phyloP scores from a whole-genome alignment of 257 asterid genomes.

The Przewalskia tangutica region DNA sequence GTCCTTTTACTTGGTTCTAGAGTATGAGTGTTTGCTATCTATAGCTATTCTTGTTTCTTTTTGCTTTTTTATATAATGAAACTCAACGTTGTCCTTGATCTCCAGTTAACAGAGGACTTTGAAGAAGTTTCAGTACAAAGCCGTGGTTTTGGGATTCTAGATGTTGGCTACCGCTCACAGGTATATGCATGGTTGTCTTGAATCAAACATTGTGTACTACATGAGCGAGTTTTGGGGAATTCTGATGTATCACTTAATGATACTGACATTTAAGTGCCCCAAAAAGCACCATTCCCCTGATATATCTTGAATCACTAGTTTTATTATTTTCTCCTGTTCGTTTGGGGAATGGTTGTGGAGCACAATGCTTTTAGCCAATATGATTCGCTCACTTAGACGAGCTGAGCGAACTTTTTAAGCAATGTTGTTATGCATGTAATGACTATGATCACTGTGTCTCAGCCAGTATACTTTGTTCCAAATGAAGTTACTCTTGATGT shows the following conservation, averaged over 20 bases:
- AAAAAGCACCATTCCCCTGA: not conserved
- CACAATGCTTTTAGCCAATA: not conserved
- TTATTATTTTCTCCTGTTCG: not conserved
- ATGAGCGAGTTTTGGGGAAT: not conserved
- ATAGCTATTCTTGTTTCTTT: not conserved
- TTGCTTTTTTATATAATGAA: not conserved
- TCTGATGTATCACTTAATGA: not conserved
- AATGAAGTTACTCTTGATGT: not conserved
- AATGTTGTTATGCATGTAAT: not conserved
- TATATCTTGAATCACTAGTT: not conserved
- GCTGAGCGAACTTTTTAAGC: not conserved
- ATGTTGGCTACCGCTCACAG: conserved; percentile 78
- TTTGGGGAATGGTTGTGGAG: not conserved
- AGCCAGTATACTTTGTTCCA: not conserved
- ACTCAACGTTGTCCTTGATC: not conserved
- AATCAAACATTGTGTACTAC: not conserved
- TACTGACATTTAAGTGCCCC: not conserved
- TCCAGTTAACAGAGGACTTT: conserved; percentile 70
- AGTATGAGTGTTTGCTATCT: not conserved
- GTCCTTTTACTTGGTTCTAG: not conserved
- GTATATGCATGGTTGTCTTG: conserved; percentile 15
- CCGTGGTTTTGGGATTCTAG: conserved; percentile 89
- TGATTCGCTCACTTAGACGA: not conserved
- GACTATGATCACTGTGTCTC: not conserved
- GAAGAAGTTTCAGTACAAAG: conserved; percentile 70